Evolutionary conservation across 2,329 filamentous ascomycete genomes (phyloP).

Genomic region (Didymella segeticola): DNA sequence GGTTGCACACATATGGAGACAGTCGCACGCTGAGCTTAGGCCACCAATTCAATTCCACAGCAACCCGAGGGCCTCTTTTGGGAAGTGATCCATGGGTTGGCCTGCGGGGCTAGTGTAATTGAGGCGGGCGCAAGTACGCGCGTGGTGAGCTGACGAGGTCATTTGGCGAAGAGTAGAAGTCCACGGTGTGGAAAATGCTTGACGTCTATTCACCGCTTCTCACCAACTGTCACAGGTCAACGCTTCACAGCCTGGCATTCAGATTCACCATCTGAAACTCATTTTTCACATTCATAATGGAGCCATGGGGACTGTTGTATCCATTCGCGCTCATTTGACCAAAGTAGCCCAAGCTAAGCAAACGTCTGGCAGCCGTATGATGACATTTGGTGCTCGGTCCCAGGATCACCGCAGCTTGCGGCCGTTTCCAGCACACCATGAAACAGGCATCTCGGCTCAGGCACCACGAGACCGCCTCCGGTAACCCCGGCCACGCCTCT

Average conservation of each 20-base stretch:
- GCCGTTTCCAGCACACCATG: slow-evolving; percentile 6
- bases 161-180: slow-evolving; percentile 2
- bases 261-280: slow-evolving; percentile 10
- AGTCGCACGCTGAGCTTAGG: slow-evolving; percentile 16
- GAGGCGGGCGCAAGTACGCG: not conserved
- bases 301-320: slow-evolving; percentile 2
- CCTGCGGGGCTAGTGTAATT: slow-evolving; percentile 27
- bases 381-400: slow-evolving; percentile 9
- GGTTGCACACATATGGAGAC: slow-evolving; percentile 11
- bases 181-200: not conserved
- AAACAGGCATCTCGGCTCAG: slow-evolving; percentile 8
- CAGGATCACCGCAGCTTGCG: slow-evolving; percentile 13
- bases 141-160: slow-evolving; percentile 6
- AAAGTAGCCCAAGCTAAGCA: slow-evolving; percentile 4
- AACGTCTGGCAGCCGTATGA: slow-evolving; percentile 10
- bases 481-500: slow-evolving; percentile 8
- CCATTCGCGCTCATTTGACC: slow-evolving; percentile 3
- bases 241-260: slow-evolving; percentile 5
- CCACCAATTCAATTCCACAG: slow-evolving; percentile 24
- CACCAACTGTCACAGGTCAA: not conserved
- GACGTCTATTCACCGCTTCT: slow-evolving; percentile 5
- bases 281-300: slow-evolving; percentile 1
- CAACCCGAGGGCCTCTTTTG: slow-evolving; percentile 20
- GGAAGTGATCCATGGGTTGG: slow-evolving; percentile 23
- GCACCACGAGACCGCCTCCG: slow-evolving; percentile 1